Base-by-base conservation (phyloP, 2,329 filamentous ascomycete species). In the Cladosporium oxysporum region DNA sequence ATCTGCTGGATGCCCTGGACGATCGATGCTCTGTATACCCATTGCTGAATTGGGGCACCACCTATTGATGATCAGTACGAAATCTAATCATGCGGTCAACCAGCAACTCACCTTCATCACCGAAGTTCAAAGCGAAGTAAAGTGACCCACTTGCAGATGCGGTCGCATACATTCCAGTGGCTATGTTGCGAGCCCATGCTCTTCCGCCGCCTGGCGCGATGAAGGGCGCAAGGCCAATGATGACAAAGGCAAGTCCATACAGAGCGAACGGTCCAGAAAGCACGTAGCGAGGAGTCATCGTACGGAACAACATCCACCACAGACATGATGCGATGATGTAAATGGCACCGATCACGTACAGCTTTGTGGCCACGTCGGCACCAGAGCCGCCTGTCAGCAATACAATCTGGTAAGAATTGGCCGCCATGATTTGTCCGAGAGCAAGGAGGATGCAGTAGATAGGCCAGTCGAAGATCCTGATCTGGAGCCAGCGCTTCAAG, bases 1-100 rank as follows among this genome's bases (percentile, higher is more conserved):
- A 87, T 79, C 72, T 90, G 87, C 70, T 89, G 87, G 7, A 85
- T 86, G 50, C 88, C 88, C 73, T 89, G 86, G 62, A 90, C 87
- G 18, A 86, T 73, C 71, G 86, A 87, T 8, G 87, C 87, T 66
- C 88, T 83, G 76, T 86, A 87, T 16, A 87, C 85, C 87, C 87
- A 89, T 26, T 84, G 80, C 71, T 84, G 86, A 49, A 88, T 83
- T 5, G 86, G 85, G 3, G 83, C 82, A 58, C 86, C 87, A 41
- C 72, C 58, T 61, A 31, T 21, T 18, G 1, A 58, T 16, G 14
- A 21, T 58, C 5, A 58, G 55, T 37, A 21, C 10, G 7, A 2
- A 35, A 7, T 3, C 14, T 16, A 11, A 23, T 21, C 4, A 2
- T 16, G 4, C 8, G 21, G 7, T 37, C 31, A 35, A 37, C 10